Evolutionary conservation across 306 rosid genomes (phyloP), one percentile per base, ranked within the genome.

Genomic region (Mimosa pudica): DNA sequence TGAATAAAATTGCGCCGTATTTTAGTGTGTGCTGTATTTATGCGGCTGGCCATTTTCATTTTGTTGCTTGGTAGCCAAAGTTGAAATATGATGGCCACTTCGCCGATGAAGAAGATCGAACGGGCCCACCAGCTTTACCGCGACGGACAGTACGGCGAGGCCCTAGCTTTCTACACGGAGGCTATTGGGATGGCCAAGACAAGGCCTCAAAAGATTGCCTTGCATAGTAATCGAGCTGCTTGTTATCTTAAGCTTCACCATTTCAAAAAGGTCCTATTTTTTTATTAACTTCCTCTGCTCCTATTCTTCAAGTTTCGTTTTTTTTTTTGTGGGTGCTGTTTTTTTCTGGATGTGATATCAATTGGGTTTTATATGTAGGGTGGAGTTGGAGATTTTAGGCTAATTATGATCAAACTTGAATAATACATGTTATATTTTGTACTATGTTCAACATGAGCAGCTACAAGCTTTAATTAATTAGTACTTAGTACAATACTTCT

Each of bases 71-170:
- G 61, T 13, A 13, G 62, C 42, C 42, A 1, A 60, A 61, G 36
- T 30, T 47, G 24, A 67, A 65, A 30, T 18, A 79, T 63, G 14
- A 88, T 86, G 94, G 88, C 88, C 12, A 77, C 98, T 48, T 71
- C 92, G 14, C 86, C 91, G 70, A 10, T 71, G 85, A 91, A 82
- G 84, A 92, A 89, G 88, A 94, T 94, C 77, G 98, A 94, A 68
- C 82, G 89, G 60, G 98, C 93, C 72, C 97, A 92, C 76, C 93
- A 76, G 88, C 84, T 91, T 97, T 92, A 92, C 84, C 86, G 97
- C 20, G 97, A 92, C 51, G 97, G 96, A 7, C 83, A 80, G n/a
- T 91, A 92, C 85, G 75, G 70, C 54, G 95, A 89, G 62, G 98
- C 98, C 10, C 78, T 94, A 45, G 94, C 86, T 85, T 92, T 91